Evolutionary conservation across 1,139 yeast species (phyloP).

Genomic region (Suhomyces atakaporum): DNA sequence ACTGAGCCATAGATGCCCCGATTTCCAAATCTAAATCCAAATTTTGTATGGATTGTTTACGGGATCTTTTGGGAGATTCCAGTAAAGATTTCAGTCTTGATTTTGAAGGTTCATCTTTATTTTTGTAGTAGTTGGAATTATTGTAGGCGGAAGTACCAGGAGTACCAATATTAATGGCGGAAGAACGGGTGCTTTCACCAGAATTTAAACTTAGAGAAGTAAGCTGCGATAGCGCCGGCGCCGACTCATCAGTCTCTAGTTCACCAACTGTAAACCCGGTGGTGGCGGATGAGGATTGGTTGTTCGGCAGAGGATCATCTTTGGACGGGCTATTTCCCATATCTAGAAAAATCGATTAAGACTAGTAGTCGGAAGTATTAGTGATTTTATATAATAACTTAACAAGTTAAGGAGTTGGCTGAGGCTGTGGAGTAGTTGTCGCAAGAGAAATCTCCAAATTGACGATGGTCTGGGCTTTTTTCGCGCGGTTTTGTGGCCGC

Average conservation of each 20-base stretch:
- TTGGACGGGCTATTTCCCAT: constrained; percentile 68
- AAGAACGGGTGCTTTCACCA: constrained; percentile 15
- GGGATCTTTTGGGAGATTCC: constrained; percentile 10
- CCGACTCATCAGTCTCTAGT: constrained; percentile 46
- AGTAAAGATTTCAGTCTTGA: constrained; percentile 2
- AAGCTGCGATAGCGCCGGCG: constrained; percentile 48
- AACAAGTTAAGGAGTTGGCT: background rate
- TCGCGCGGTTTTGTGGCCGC: constrained; percentile 2
- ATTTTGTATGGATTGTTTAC: constrained; percentile 10
- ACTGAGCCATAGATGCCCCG: constrained; percentile 47
- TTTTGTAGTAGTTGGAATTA: constrained; percentile 16
- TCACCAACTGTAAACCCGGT: constrained; percentile 28
- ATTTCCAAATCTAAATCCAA: constrained; percentile 44
- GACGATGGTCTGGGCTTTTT: constrained; percentile 3
- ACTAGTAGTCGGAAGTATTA: background rate
- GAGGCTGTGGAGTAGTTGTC: constrained; percentile 1
- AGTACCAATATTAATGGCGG: constrained; percentile 21
- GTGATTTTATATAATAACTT: background rate
- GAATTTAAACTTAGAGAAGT: constrained; percentile 10
- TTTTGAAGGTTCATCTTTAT: constrained; percentile 7
- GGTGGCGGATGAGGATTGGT: constrained; percentile 23
- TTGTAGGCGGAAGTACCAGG: constrained; percentile 14
- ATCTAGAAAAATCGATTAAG: constrained; percentile 8
- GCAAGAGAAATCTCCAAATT: constrained; percentile 1
- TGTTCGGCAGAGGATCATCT: constrained; percentile 53